Percentiles rank a stretch among this genome's conserved stretches.
phyloP scores from a whole-genome alignment of 2,329 filamentous ascomycete species.

The Leptoxyphium fumago region DNA sequence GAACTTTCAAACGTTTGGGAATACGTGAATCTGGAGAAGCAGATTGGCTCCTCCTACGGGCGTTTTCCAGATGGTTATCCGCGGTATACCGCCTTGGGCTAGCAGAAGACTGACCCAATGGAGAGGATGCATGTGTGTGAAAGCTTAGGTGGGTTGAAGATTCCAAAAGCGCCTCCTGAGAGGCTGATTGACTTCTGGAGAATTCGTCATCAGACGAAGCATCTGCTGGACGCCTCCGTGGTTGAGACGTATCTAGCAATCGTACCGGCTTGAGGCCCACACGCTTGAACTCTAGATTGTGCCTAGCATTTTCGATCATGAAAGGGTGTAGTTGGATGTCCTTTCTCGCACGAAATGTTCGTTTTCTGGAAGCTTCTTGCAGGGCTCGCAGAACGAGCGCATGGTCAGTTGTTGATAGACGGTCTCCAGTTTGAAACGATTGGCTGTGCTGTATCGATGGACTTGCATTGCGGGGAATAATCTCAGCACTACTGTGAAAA shows the following conservation, averaged over 20 bases:
- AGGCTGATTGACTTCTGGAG: neutral
- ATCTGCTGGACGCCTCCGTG: neutral
- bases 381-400: neutral
- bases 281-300: conserved; percentile 27
- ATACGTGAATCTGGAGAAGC: too few relatives aligned
- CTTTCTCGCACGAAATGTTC: conserved; percentile 29
- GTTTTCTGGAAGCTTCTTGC: conserved; percentile 1
- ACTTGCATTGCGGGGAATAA: neutral
- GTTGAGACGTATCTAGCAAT: conserved; percentile 10
- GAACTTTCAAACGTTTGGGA: too few relatives aligned
- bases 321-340: conserved; percentile 36
- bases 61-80: too few relatives aligned
- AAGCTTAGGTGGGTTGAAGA: too few relatives aligned
- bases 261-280: conserved; percentile 30
- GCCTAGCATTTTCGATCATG: conserved; percentile 28
- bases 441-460: neutral
- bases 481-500: neutral
- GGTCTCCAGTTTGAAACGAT: neutral
- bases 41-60: too few relatives aligned
- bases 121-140: too few relatives aligned
- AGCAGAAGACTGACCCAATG: too few relatives aligned
- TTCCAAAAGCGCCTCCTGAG: neutral
- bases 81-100: too few relatives aligned
- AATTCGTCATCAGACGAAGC: conserved; percentile 1
- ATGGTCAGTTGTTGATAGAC: neutral